phyloP scores from a whole-genome alignment of 2,329 filamentous ascomycete species.

The Fusarium sp. region DNA sequence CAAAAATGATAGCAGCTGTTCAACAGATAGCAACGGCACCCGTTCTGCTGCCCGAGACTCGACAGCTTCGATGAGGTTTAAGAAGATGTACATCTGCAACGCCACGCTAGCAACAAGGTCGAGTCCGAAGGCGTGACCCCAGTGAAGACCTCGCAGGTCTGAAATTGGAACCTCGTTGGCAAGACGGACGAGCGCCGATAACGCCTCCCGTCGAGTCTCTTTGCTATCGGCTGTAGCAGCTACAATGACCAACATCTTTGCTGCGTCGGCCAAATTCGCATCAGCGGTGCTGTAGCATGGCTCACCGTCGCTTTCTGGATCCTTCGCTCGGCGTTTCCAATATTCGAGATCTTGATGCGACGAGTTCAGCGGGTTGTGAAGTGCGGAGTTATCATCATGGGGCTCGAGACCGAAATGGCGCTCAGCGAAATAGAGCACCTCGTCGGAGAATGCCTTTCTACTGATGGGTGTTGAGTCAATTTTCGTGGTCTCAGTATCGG shows the following conservation, averaged over 20 bases:
- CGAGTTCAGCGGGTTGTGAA: not conserved
- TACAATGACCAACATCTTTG: not conserved
- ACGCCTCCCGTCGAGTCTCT: accelerated
- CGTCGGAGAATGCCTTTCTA: not conserved
- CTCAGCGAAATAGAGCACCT: not conserved
- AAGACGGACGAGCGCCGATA: not conserved
- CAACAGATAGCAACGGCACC: not conserved
- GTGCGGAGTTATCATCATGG: not conserved
- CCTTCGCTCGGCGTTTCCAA: not conserved
- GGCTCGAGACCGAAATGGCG: not conserved
- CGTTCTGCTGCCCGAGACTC: not conserved
- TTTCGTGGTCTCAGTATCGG: not conserved
- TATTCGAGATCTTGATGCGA: not conserved
- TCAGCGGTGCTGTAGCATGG: not conserved
- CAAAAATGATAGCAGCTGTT: not conserved
- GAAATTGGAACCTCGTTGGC: not conserved
- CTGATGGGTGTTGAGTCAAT: accelerated
- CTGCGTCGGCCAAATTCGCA: not conserved
- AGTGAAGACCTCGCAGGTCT: not conserved
- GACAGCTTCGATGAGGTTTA: slow-evolving; percentile 14
- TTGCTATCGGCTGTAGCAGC: not conserved
- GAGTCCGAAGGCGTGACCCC: slow-evolving; percentile 2
- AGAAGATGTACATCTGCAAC: not conserved
- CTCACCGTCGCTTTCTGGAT: accelerated
- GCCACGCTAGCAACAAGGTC: not conserved